These are phyloP conservation scores for Plantago elongata DNA, from an alignment of 257 asterid genomes.

Conservation along the genomic window DNA sequence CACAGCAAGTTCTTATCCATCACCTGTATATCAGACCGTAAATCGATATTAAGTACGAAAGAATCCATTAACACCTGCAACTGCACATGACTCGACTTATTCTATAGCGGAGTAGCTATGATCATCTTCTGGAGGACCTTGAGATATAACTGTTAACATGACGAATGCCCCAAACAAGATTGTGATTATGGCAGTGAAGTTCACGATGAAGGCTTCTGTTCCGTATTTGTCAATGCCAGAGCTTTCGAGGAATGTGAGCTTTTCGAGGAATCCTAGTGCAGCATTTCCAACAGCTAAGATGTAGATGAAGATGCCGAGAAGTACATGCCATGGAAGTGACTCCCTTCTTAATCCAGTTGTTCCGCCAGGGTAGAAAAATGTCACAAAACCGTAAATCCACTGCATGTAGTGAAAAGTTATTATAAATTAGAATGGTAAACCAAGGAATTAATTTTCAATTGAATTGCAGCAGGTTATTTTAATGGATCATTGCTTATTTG, in stretches of 20 bases:
- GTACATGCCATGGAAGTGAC: slow-evolving; percentile 89
- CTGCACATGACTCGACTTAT: neutral
- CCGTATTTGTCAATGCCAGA: slow-evolving; percentile 71
- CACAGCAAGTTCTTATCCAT: neutral
- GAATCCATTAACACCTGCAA: neutral
- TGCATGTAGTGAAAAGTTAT: slow-evolving; percentile 28
- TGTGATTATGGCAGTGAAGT: slow-evolving; percentile 80
- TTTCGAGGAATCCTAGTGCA: slow-evolving; percentile 73
- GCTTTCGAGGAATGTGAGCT: slow-evolving; percentile 80
- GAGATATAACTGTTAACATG: slow-evolving; percentile 56
- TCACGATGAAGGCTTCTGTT: slow-evolving; percentile 81
- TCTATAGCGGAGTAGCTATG: slow-evolving; percentile 63
- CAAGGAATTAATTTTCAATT: neutral
- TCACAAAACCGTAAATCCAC: slow-evolving; percentile 86
- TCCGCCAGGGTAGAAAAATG: slow-evolving; percentile 96
- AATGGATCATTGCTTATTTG: no score
- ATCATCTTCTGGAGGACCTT: slow-evolving; percentile 55
- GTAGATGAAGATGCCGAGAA: slow-evolving; percentile 60
- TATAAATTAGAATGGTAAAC: neutral
- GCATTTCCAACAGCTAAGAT: slow-evolving; percentile 66
- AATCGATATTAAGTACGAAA: neutral
- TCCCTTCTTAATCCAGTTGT: slow-evolving; percentile 48
- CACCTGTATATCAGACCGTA: neutral
- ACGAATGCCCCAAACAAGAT: slow-evolving; percentile 73
- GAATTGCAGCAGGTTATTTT: neutral